A percentile compares a stretch with the other conserved stretches of the same genome.
Evolutionary conservation across 352 stramenopile genomes (phyloP).

Genomic region (Globisporangium paroecandrum): DNA sequence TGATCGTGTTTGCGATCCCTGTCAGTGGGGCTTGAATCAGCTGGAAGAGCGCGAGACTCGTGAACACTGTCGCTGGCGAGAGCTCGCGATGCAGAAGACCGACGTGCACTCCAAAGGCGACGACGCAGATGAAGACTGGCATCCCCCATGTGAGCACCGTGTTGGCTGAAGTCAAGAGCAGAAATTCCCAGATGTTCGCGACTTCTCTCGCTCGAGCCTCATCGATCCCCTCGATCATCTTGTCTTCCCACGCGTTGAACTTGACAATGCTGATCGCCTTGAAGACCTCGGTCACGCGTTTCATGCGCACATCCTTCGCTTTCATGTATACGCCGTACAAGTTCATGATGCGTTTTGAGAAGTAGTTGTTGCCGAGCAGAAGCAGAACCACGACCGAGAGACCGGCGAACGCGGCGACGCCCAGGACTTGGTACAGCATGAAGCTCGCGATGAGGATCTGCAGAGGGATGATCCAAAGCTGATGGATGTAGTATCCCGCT

Average conservation of each 20-base stretch:
- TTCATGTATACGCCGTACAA: conserved; percentile 24
- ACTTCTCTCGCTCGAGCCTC: conserved; percentile 26
- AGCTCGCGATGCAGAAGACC: conserved; percentile 77
- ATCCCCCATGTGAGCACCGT: conserved; percentile 44
- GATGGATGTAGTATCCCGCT: conserved; percentile 47
- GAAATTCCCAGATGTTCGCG: conserved; percentile 27
- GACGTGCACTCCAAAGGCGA: conserved; percentile 42
- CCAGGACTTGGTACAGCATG: conserved; percentile 43
- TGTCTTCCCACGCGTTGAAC: conserved; percentile 90
- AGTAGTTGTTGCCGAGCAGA: conserved; percentile 32
- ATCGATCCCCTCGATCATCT: conserved; percentile 66
- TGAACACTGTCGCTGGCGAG: conserved; percentile 70
- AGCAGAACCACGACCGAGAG: conserved; percentile 37
- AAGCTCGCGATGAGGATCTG: conserved; percentile 41
- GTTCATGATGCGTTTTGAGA: conserved; percentile 31
- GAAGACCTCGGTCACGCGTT: conserved; percentile 55
- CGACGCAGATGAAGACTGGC: conserved; percentile 46
- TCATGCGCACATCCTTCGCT: conserved; percentile 55
- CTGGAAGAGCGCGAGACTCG: conserved; percentile 70
- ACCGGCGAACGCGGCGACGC: conserved; percentile 33
- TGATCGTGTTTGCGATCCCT: not conserved
- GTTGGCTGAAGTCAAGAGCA: conserved; percentile 25
- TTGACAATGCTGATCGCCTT: conserved; percentile 90
- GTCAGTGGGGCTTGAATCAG: conserved; percentile 54
- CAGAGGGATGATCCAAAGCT: conserved; percentile 59